Evolutionary conservation across 2,329 filamentous ascomycete species (phyloP).

Genomic region (Cercospora sp.): DNA sequence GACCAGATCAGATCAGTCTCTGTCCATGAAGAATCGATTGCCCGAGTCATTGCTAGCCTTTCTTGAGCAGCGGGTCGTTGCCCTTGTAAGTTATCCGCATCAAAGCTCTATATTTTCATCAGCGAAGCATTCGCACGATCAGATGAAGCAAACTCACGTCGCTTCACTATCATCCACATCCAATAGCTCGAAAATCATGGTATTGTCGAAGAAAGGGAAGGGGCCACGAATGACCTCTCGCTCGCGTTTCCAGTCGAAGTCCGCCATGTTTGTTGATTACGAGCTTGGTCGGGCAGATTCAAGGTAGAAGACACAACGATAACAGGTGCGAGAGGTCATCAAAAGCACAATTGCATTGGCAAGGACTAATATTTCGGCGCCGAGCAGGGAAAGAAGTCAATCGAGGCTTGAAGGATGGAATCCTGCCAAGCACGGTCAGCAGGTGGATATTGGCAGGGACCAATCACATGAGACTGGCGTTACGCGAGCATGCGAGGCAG

Average conservation of each 20-base stretch:
- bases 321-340: background rate
- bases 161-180: slow-evolving; percentile 4
- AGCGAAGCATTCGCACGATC: background rate
- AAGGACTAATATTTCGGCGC: slow-evolving; percentile 6
- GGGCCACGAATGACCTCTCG: slow-evolving; percentile 2
- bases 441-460: background rate
- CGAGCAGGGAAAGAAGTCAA: background rate
- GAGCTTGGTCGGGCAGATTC: background rate
- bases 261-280: background rate
- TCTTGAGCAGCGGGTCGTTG: slow-evolving; percentile 8
- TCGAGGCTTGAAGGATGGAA: background rate
- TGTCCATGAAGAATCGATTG: background rate
- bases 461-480: background rate
- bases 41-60: background rate
- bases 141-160: background rate
- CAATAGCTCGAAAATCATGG: slow-evolving; percentile 6
- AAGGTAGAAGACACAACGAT: background rate
- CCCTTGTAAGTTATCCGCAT: slow-evolving; percentile 11
- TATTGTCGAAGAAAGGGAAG: slow-evolving; percentile 8
- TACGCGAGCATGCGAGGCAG: background rate
- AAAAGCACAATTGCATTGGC: background rate
- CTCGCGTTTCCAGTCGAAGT: slow-evolving; percentile 12
- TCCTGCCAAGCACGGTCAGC: background rate
- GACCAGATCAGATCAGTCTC: background rate
- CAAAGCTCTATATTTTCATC: background rate